Conservation (phyloP, 192 early-diverging fungal species). For the Lobosporangium transversale region DNA sequence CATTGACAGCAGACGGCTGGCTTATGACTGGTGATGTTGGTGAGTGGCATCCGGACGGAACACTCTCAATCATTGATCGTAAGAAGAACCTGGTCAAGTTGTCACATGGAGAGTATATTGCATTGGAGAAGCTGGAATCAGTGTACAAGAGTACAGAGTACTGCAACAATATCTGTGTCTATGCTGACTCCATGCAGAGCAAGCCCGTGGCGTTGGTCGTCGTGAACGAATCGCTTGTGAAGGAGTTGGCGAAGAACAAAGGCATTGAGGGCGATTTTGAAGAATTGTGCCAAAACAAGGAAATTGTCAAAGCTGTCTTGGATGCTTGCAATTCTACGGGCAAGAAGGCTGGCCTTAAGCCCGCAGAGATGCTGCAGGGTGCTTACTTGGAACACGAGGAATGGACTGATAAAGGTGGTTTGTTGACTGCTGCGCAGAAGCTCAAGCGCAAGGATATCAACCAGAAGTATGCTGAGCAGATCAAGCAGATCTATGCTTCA, state of each 20-base stretch:
- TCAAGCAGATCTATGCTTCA: slow-evolving; percentile 59
- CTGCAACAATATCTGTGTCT: slow-evolving; percentile 58
- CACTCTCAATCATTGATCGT: slow-evolving; percentile 81
- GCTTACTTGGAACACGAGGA: slow-evolving; percentile 76
- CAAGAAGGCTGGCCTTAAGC: slow-evolving; percentile 69
- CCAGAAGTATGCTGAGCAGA: slow-evolving; percentile 66
- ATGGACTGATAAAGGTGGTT: slow-evolving; percentile 89
- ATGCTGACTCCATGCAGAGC: slow-evolving; percentile 58
- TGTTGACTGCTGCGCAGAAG: slow-evolving; percentile 91
- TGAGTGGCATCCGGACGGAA: slow-evolving; percentile 66
- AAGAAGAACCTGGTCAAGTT: slow-evolving; percentile 82
- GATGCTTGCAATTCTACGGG: slow-evolving; percentile 57
- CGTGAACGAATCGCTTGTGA: slow-evolving; percentile 54
- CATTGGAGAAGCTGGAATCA: slow-evolving; percentile 90
- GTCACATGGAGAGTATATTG: slow-evolving; percentile 86
- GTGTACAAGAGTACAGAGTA: slow-evolving; percentile 28
- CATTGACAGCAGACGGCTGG: slow-evolving; percentile 84
- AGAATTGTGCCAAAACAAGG: slow-evolving; percentile 56
- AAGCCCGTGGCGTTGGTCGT: slow-evolving; percentile 61
- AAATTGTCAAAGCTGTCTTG: slow-evolving; percentile 56
- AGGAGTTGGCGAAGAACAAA: not conserved
- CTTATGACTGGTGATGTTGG: slow-evolving; percentile 84
- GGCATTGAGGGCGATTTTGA: slow-evolving; percentile 34
- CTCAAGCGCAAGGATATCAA: slow-evolving; percentile 81
- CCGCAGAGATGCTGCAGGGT: slow-evolving; percentile 73